Evolutionary conservation across 139 green algal species (phyloP), one percentile per base, ranked within the genome.

Genomic region (Zygnema circumcarinatum): DNA sequence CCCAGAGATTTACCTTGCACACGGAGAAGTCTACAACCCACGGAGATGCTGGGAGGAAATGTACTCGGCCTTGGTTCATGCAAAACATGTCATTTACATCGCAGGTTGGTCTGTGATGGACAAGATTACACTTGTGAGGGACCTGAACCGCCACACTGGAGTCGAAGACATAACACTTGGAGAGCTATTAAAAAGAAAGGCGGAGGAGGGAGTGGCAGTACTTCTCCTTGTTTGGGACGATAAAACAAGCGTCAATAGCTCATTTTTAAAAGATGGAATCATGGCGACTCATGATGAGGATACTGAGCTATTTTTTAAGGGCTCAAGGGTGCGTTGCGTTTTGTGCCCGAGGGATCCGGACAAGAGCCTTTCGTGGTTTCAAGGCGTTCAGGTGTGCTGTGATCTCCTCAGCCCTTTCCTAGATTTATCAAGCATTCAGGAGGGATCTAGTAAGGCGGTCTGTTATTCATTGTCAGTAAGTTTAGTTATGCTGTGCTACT

Each of bases 161-260:
- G 33, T 54, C 54, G 35, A 62, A 36, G 76, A 67, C 76, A 31
- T 84, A 36, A 56, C 76, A 33, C 84, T 95, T 20, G 93, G 93
- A 0, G 83, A 95, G 62, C 89, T 95, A 36, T 84, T 95, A 1
- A 92, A 89, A 41, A 75, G 75, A 73, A 95, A 84, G 76, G 76
- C 76, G 32, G 41, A 79, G 36, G 32, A 84, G 81, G 81, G 81
- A 38, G 81, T 87, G 93, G 86, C 91, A 91, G 36, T 93, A 87
- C 81, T 90, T 42, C 53, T 94, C 73, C 83, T 95, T 76, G 90
- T 95, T 29, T 95, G 93, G 93, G 93, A 95, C 74, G 93, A 95
- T 86, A 87, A 36, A 0, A 92, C 88, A 3, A 87, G 74, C n/a
- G 36, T 67, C 22, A 86, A 80, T 31, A 86, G 32, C 80, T 29